These are phyloP conservation scores for Fusarium domesticum DNA, from an alignment of 2,329 filamentous ascomycete species.

Conservation along the genomic window DNA sequence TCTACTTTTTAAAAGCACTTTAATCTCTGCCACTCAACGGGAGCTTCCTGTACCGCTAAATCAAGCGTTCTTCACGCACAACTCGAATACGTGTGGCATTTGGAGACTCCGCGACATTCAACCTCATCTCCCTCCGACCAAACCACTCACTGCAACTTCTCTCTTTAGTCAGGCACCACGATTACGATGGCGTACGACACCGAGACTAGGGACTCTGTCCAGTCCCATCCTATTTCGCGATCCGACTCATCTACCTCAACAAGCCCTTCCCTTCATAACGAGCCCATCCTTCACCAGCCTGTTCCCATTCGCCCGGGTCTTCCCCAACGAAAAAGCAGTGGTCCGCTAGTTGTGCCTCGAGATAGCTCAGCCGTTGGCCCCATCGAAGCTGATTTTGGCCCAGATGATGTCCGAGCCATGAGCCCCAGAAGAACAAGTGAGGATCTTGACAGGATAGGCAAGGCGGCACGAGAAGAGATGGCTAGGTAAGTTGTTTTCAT, in stretches of 20 bases:
- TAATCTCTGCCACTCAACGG: neutral
- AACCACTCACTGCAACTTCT: neutral
- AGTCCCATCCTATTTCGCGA: slow-evolving; percentile 36
- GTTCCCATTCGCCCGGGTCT: slow-evolving; percentile 62
- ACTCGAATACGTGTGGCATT: too few relatives aligned
- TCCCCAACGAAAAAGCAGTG: slow-evolving; percentile 73
- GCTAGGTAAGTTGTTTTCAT: slow-evolving; percentile 45
- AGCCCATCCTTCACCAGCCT: slow-evolving; percentile 47
- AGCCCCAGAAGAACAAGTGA: slow-evolving; percentile 87
- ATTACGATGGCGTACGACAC: slow-evolving; percentile 23
- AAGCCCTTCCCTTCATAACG: slow-evolving; percentile 36
- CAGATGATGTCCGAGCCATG: slow-evolving; percentile 90
- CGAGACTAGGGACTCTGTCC: slow-evolving; percentile 26
- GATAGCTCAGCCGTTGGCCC: slow-evolving; percentile 72
- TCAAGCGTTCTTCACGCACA: too few relatives aligned
- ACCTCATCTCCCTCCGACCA: neutral
- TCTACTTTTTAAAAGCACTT: neutral
- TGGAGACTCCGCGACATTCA: neutral
- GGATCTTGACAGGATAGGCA: slow-evolving; percentile 82
- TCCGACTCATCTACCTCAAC: slow-evolving; percentile 38
- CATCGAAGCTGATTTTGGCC: slow-evolving; percentile 71
- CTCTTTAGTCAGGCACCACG: neutral
- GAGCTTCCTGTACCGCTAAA: too few relatives aligned
- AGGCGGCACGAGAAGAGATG: slow-evolving; percentile 70
- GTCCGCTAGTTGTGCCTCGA: slow-evolving; percentile 77